These are phyloP conservation scores for Gossypium bickii DNA, from an alignment of 345 rosid species.

Conservation along the genomic window DNA sequence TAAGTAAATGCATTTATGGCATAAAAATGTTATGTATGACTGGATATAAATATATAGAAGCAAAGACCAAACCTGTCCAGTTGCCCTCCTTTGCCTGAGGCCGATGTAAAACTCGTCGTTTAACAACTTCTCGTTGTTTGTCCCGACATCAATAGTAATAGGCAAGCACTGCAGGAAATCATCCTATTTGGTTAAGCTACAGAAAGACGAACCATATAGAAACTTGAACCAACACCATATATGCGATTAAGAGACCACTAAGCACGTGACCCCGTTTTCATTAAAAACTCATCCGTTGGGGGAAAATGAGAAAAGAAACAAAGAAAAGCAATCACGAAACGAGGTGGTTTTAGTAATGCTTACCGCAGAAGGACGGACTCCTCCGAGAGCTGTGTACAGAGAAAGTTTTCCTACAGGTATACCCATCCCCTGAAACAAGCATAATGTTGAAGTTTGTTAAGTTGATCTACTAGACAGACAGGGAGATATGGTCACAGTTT, in stretches of 20 bases:
- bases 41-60: slow-evolving; percentile 5
- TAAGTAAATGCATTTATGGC: not conserved
- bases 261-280: not conserved
- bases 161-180: slow-evolving; percentile 63
- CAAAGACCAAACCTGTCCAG: slow-evolving; percentile 54
- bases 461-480: not conserved
- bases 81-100: slow-evolving; percentile 72
- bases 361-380: slow-evolving; percentile 88
- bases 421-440: slow-evolving; percentile 73
- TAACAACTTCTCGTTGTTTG: slow-evolving; percentile 70
- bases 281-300: not conserved
- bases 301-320: not conserved
- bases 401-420: slow-evolving; percentile 91
- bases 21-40: not conserved
- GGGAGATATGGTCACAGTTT: not conserved
- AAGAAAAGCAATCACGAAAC: not conserved
- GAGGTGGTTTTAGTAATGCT: slow-evolving; percentile 18
- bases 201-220: not conserved
- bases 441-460: not conserved
- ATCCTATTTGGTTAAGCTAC: not conserved
- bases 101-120: slow-evolving; percentile 86
- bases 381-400: slow-evolving; percentile 86
- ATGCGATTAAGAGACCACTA: not conserved
- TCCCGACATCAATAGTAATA: slow-evolving; percentile 83
- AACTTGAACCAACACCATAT: not conserved